Evolutionary conservation across 2,329 filamentous ascomycete species (phyloP).

Genomic region (Phialophora verrucosa): DNA sequence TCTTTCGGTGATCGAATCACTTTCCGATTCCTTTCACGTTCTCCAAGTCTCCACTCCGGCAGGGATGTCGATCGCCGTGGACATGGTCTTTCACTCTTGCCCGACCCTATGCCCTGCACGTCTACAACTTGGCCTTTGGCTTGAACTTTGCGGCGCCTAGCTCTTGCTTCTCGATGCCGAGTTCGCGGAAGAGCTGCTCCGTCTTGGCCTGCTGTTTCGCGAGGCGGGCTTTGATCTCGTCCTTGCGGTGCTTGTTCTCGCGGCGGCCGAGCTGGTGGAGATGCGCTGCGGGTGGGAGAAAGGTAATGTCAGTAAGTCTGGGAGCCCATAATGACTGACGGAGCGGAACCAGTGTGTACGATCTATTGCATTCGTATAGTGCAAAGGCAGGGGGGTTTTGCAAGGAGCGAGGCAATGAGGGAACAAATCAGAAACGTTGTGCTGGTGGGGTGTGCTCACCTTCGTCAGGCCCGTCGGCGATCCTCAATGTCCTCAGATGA

Average conservation of each 20-base stretch:
- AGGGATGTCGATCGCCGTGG: neutral
- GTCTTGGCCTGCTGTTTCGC: slow-evolving; percentile 26
- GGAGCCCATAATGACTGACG: too few species aligned
- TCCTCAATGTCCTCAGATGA: slow-evolving; percentile 83
- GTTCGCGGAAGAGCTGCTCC: slow-evolving; percentile 27
- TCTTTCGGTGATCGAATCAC: too few species aligned
- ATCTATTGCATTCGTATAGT: neutral
- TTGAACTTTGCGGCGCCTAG: slow-evolving; percentile 30
- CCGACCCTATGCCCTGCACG: neutral
- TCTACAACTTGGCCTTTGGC: slow-evolving; percentile 25
- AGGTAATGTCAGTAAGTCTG: too few species aligned
- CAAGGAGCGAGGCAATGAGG: slow-evolving; percentile 54
- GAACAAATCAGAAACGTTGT: too few species aligned
- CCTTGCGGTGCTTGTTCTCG: slow-evolving; percentile 51
- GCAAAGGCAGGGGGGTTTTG: too few species aligned
- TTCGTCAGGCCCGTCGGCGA: slow-evolving; percentile 95
- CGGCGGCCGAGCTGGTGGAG: slow-evolving; percentile 63
- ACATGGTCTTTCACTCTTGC: neutral
- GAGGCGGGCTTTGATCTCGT: slow-evolving; percentile 29
- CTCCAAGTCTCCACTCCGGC: neutral
- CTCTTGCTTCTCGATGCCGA: slow-evolving; percentile 27
- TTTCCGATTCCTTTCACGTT: neutral
- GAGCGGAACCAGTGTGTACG: too few species aligned
- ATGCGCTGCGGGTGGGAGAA: slow-evolving; percentile 64
- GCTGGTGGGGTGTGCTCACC: slow-evolving; percentile 44